Base-by-base conservation (phyloP, 768 basidiomycete genomes). In the Suillus luteus region DNA sequence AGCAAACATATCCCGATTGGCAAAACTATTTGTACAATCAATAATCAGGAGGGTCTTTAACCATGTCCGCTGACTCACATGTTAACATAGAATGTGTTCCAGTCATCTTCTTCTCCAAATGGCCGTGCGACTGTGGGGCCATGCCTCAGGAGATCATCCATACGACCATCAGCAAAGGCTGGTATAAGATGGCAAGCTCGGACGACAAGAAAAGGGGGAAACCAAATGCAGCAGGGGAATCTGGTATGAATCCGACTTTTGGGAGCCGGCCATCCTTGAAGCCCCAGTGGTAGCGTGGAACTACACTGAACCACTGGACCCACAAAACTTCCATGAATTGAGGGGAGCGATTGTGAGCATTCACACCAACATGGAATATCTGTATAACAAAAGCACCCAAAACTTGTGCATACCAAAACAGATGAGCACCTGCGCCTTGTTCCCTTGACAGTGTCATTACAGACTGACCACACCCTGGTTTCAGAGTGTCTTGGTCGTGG, bases 1-100 rank as follows among this genome's bases (percentile, higher is more conserved):
- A 71, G 77, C 75, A 17, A 77, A 64, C 78, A 78, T 82, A 46
- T 81, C 79, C 3, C 76, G 69, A 62, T 81, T 78, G 11, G 75
- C 76, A 62, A 79, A 80, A 6, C 80, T 81, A 43, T 6, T 41
- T 31, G n/a, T n/a, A n/a, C n/a, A n/a, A n/a, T 64, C 51, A 6
- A 49, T 31, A 24, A 59, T 8, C 3, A 44, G 8, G 43, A 44
- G 3, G 7, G 43, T 44, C 7, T 44, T 44, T 3, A 44, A 19
- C 43, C 9, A 6, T 6, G 15, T 17, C n/a, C 4, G n/a, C 19
- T 2, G 40, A 51, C 49, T 48, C n/a, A 68, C 67, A 68, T 65
- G 12, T 69, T 69, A 2, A 69, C 62, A 44, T 66, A 69, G 9
- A 38, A 68, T 27, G 68, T 60, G 5, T 14, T 12, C 67, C 67